Evolutionary conservation across 176 grass and related monocot species (phyloP), one percentile per base, ranked within the genome.

Genomic region (Oryza officinalis): DNA sequence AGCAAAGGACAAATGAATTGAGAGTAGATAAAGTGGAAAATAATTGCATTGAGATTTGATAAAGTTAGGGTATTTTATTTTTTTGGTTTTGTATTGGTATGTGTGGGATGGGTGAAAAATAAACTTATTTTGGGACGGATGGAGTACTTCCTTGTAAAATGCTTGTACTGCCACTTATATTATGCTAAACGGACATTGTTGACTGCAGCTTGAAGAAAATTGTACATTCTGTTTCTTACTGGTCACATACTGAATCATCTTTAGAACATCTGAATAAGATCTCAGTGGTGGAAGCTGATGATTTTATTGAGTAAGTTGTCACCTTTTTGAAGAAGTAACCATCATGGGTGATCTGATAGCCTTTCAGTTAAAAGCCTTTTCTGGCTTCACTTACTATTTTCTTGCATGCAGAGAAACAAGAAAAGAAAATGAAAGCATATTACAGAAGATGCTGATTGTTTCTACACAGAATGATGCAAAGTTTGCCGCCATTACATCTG

Each of bases 301-400:
- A 73, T 75, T 85, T 80, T 64, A 85, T 85, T 26, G 28, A 89
- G 92, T 94, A 92, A 91, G 84, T 82, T 79, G 61, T 86, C 32
- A 71, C 27, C 80, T 72, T 13, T 81, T 86, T 30, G 2, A 37
- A 72, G 74, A 81, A 71, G 7, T 4, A 25, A 77, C 43, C 50
- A 31, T 52, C 43, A 59, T 33, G 5, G 67, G 37, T 47, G 49
- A 64, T 82, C 38, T 80, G 22, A 65, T 67, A 66, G 43, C 66
- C 25, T 67, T 43, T 70, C 40, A 78, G 20, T 74, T 64, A 74
- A 90, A 14, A 26, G 6, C 26, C 60, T 83, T 81, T 81, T 65
- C 17, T 45, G 20, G 4, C 27, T 72, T 73, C 5, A 32, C 63
- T 85, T 84, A 71, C 13, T 44, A n/a, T 6, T 74, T 84, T 66